Conservation (phyloP, 1,139 yeast genomes). For the Pneumocystis carinii region DNA sequence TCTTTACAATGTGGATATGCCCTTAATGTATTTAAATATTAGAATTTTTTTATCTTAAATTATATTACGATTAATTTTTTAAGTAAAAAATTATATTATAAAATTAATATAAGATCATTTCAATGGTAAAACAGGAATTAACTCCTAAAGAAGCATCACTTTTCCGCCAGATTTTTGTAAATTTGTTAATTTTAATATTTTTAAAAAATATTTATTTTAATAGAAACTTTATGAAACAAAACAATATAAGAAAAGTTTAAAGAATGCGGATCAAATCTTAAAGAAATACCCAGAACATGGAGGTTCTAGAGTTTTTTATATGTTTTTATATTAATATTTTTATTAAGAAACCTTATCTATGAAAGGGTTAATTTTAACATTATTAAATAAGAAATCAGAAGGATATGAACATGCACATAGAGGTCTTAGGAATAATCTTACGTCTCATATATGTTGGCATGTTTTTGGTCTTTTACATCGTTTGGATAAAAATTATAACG, state of each 20-base stretch:
- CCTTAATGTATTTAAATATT: background rate
- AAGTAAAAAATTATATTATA: background rate
- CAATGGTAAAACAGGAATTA: background rate
- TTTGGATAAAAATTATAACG: slow-evolving; percentile 49
- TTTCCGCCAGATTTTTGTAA: background rate
- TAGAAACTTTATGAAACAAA: slow-evolving; percentile 67
- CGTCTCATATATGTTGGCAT: slow-evolving; percentile 63
- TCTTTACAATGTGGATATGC: background rate
- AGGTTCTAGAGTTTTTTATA: background rate
- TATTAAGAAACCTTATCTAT: slow-evolving; percentile 54
- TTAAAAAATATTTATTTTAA: background rate
- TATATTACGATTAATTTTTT: background rate
- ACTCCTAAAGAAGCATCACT: background rate
- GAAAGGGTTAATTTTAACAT: slow-evolving; percentile 57
- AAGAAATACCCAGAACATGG: slow-evolving; percentile 66
- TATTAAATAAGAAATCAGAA: slow-evolving; percentile 43
- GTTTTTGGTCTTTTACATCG: slow-evolving; percentile 76
- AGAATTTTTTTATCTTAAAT: background rate
- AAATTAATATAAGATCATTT: background rate
- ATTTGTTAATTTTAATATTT: background rate
- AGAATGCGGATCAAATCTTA: slow-evolving; percentile 57
- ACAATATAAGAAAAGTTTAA: slow-evolving; percentile 75
- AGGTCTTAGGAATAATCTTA: slow-evolving; percentile 42
- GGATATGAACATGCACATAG: slow-evolving; percentile 47
- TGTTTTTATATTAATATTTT: background rate